phyloP scores from a whole-genome alignment of 2,329 filamentous ascomycete species.

The Gaeumannomyces tritici region DNA sequence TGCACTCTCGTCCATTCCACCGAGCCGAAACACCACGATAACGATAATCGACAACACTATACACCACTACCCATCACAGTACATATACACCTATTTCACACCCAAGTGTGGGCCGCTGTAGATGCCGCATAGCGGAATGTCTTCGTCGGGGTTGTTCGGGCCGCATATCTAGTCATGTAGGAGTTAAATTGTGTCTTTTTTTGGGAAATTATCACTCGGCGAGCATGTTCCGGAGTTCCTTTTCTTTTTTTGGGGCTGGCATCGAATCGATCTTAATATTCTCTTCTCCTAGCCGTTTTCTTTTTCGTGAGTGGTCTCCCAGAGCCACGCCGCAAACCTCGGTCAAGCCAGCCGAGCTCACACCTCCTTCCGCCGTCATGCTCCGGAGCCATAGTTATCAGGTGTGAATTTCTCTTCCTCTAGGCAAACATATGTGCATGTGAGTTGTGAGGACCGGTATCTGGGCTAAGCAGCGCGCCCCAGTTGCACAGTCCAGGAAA shows the following conservation, averaged over 20 bases:
- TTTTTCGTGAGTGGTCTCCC: too few relatives aligned
- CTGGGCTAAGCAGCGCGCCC: not conserved
- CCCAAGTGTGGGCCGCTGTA: too few relatives aligned
- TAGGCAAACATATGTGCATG: too few relatives aligned
- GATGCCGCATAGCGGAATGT: too few relatives aligned
- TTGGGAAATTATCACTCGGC: not conserved
- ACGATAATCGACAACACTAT: not conserved
- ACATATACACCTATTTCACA: too few relatives aligned
- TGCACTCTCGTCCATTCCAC: not conserved
- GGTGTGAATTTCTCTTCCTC: not conserved
- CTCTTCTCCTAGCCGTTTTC: too few relatives aligned
- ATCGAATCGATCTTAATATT: too few relatives aligned
- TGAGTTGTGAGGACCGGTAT: too few relatives aligned
- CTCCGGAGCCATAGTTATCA: too few relatives aligned
- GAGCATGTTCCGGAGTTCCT: not conserved
- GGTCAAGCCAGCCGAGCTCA: not conserved
- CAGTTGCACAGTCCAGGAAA: not conserved
- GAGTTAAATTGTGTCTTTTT: not conserved
- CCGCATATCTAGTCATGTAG: not conserved
- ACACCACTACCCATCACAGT: not conserved
- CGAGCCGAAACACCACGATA: not conserved
- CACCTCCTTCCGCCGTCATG: not conserved
- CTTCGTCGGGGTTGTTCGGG: too few relatives aligned
- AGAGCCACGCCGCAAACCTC: not conserved
- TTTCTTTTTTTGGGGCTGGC: not conserved